phyloP scores from a whole-genome alignment of 108 stramenopile genomes.

The Phaeodactylum tricornutum region DNA sequence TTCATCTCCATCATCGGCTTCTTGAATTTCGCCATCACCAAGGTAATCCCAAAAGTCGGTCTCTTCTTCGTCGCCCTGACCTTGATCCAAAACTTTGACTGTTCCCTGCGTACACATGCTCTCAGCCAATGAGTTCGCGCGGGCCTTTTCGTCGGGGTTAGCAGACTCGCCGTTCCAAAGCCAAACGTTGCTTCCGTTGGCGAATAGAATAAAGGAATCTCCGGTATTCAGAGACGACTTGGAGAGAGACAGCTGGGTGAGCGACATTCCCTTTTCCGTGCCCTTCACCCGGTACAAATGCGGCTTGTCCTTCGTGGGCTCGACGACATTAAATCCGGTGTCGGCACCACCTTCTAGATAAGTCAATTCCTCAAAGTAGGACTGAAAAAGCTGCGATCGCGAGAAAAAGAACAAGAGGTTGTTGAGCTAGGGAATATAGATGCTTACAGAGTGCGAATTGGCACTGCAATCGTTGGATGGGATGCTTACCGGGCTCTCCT shows the following conservation, averaged over 20 bases:
- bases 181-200: constrained; percentile 58
- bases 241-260: constrained; percentile 50
- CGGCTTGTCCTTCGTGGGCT: constrained; percentile 45
- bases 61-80: constrained; percentile 39
- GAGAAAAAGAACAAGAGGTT: too few relatives aligned
- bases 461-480: background rate
- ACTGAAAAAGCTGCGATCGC: constrained; percentile 34
- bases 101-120: constrained; percentile 30
- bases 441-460: background rate
- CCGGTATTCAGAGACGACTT: constrained; percentile 64
- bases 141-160: constrained; percentile 21
- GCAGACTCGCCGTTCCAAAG: constrained; percentile 44
- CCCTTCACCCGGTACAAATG: constrained; percentile 51
- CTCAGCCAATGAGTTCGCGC: constrained; percentile 16
- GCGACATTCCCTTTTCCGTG: constrained; percentile 37
- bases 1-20: constrained; percentile 27
- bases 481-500: constrained; percentile 42
- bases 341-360: constrained; percentile 83
- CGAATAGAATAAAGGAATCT: constrained; percentile 85
- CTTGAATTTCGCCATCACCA: constrained; percentile 47
- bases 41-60: constrained; percentile 77
- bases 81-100: constrained; percentile 19
- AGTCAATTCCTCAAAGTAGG: constrained; percentile 39
- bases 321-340: constrained; percentile 76
- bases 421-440: too few relatives aligned